Evolutionary conservation across 345 rosid species (phyloP), one percentile per base, ranked within the genome.

Genomic region (Moricandia moricandioides): DNA sequence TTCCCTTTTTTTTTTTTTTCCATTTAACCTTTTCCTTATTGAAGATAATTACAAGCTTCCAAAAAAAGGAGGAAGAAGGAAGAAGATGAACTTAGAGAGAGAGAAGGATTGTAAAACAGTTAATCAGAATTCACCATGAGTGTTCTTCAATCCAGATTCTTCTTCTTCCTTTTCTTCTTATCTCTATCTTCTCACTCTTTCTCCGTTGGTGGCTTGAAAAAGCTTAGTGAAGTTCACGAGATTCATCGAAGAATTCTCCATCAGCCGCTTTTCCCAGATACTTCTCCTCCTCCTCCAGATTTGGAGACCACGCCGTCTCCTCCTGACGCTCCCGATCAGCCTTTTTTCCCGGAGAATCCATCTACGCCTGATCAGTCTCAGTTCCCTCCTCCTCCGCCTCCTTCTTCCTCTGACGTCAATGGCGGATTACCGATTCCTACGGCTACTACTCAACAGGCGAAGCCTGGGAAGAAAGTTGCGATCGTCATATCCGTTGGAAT

Each of bases 301-400:
- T 71, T 68, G 37, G 62, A 82, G 4, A 71, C 7, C 11, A 76
- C 75, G 7, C 86, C 89, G 3, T 82, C 92, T 1, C 84, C 95
- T 35, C 95, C 33, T 5, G 33, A 30, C 49, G 49, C 49, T 76
- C 82, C 97, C 1, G 87, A 87, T 82, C 91, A 91, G 78, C 98
- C 98, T 3, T 93, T 93, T 70, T 93, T 93, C 81, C 97, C 98
- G 0, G 96, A 91, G 61, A 89, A 80, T 65, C 98, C 98, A 0
- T 27, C 84, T 2, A 88, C 86, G 0, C 76, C 86, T 55, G 86
- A 83, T 55, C 98, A 85, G 67, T 73, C 5, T 69, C 88, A 83
- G 31, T 76, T 59, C 21, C 83, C 92, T 6, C 85, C 93, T 6
- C 77, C 58, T 8, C 31, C 82, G 0, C 64, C 73, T 35, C 73